phyloP scores from a whole-genome alignment of 1,284 basidiomycete species.

The Malassezia yamatoensis region DNA sequence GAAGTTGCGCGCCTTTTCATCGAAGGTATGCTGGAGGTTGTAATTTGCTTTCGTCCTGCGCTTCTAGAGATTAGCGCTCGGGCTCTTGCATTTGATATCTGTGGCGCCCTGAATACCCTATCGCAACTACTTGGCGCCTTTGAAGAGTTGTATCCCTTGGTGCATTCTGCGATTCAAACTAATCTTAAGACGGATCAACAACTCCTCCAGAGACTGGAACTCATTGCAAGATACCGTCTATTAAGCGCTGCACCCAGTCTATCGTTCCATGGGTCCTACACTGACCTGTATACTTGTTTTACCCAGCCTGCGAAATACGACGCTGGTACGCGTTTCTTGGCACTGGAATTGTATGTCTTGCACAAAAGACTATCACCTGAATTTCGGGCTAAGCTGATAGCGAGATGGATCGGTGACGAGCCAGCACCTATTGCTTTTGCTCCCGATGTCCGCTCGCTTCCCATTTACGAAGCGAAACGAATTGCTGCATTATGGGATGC shows the following conservation, averaged over 20 bases:
- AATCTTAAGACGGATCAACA: conserved; percentile 18
- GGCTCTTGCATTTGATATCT: conserved; percentile 4
- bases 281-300: conserved; percentile 20
- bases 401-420: conserved; percentile 17
- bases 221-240: conserved; percentile 20
- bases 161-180: neutral
- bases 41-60: conserved; percentile 37
- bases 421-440: neutral
- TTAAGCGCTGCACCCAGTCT: conserved; percentile 15
- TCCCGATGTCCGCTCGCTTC: conserved; percentile 6
- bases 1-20: conserved; percentile 25
- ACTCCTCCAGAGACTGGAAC: conserved; percentile 4
- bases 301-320: conserved; percentile 1
- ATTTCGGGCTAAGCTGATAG: conserved; percentile 19
- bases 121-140: conserved; percentile 30
- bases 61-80: conserved; percentile 35
- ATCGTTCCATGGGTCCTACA: conserved; percentile 3
- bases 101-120: conserved; percentile 23
- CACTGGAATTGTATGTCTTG: conserved; percentile 23
- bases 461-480: conserved; percentile 5
- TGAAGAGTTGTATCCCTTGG: conserved; percentile 20
- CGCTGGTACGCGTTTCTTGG: conserved; percentile 20
- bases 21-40: conserved; percentile 32
- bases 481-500: conserved; percentile 7
- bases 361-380: conserved; percentile 25